Conservation (phyloP, 2,329 filamentous ascomycete species). For the Bipolaris cookei region DNA sequence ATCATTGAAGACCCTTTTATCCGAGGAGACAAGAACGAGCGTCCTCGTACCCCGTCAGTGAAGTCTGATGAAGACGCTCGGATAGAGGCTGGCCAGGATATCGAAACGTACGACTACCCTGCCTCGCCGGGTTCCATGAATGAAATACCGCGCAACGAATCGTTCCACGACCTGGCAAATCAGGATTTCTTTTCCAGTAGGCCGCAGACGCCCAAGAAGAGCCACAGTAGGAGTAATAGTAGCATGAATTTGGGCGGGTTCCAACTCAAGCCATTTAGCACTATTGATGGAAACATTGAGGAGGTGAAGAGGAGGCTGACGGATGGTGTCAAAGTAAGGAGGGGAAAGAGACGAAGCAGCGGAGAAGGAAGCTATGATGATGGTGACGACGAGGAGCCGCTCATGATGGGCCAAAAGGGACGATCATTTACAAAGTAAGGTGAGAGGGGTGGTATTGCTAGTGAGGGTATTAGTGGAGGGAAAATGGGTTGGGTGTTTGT, state of each 20-base stretch:
- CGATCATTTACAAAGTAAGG: constrained; percentile 11
- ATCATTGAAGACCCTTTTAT: constrained; percentile 49
- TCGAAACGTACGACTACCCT: constrained; percentile 39
- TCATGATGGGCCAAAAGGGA: constrained; percentile 32
- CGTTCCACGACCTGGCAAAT: constrained; percentile 85
- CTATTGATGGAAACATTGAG: constrained; percentile 72
- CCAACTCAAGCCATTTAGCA: constrained; percentile 73
- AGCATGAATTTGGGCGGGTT: constrained; percentile 64
- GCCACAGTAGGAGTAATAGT: constrained; percentile 68
- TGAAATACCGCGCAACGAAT: constrained; percentile 78
- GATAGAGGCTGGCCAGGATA: constrained; percentile 20
- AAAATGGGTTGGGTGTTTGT: constrained; percentile 1
- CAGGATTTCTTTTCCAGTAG: constrained; percentile 90
- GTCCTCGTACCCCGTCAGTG: constrained; percentile 31
- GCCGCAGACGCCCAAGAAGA: constrained; percentile 79
- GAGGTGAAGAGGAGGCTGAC: constrained; percentile 85
- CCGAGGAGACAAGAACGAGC: constrained; percentile 11
- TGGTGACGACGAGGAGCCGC: constrained; percentile 32
- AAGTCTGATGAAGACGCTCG: constrained; percentile 29
- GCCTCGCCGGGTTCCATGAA: constrained; percentile 29
- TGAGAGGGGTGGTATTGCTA: background rate
- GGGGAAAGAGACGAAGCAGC: constrained; percentile 61
- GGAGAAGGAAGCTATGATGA: constrained; percentile 30
- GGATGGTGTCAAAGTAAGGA: constrained; percentile 74
- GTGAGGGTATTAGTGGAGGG: constrained; percentile 1